Base-by-base conservation (phyloP, 1,284 basidiomycete species). In the Pholiota adiposa region DNA sequence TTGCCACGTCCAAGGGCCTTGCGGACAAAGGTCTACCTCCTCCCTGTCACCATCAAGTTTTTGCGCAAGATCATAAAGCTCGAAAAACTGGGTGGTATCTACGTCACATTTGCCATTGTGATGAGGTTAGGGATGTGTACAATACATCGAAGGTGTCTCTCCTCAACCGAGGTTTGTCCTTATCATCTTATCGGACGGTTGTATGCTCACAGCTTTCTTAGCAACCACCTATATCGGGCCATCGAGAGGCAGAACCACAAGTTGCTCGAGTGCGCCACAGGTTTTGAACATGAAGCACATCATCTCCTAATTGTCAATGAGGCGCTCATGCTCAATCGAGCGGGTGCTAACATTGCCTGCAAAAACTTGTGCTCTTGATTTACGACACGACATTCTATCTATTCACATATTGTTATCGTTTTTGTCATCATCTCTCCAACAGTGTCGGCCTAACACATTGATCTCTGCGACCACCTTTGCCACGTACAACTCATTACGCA, bases 41-140 rank as follows among this genome's bases (percentile, higher is more conserved):
- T n/a, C n/a, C n/a, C n/a, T n/a, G n/a, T n/a, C n/a, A n/a, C n/a
- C n/a, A n/a, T n/a, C n/a, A n/a, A n/a, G n/a, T n/a, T n/a, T n/a
- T n/a, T n/a, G n/a, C n/a, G n/a, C n/a, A n/a, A n/a, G n/a, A n/a
- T n/a, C n/a, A n/a, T n/a, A n/a, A n/a, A n/a, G n/a, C n/a, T n/a
- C n/a, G n/a, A n/a, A n/a, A n/a, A n/a, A n/a, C n/a, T n/a, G n/a
- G n/a, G n/a, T n/a, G n/a, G n/a, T n/a, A n/a, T n/a, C n/a, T n/a
- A n/a, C n/a, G n/a, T n/a, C n/a, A n/a, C n/a, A n/a, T n/a, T n/a
- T n/a, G 92, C 67, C 84, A 92, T 68, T 87, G 93, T 50, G 91
- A 95, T 69, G 92, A 94, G 76, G 87, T 95, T 68, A 81, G 92
- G 58, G 91, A 94, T 61, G 93, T 92, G 59, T 96, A 95, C 77